Conservation (phyloP, 305 asterid species). For the Fraxinus latifolia region DNA sequence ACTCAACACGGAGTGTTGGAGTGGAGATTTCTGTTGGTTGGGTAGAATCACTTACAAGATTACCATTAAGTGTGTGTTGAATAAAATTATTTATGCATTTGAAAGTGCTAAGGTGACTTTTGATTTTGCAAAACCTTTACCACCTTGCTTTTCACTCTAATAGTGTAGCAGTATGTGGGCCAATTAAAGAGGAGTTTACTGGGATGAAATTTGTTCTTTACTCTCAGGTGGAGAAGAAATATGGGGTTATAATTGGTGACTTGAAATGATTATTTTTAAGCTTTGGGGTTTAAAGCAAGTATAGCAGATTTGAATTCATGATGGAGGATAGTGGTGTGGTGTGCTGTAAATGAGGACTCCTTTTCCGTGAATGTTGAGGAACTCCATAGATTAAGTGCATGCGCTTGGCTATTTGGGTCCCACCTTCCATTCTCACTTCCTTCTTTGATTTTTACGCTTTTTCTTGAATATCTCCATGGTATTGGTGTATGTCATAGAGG, state of each 20-base stretch:
- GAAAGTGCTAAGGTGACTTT: conserved; percentile 31
- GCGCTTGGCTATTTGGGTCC: conserved; percentile 64
- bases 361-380: conserved; percentile 33
- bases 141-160: conserved; percentile 31
- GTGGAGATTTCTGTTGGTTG: conserved; percentile 14
- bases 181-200: conserved; percentile 33
- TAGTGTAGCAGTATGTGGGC: conserved; percentile 37
- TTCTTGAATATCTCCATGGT: conserved; percentile 27
- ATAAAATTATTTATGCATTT: conserved; percentile 30
- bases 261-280: conserved; percentile 44
- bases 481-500: conserved; percentile 17
- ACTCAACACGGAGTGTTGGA: conserved; percentile 11
- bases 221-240: conserved; percentile 36
- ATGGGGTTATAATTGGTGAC: conserved; percentile 41
- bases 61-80: conserved; percentile 31
- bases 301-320: conserved; percentile 44
- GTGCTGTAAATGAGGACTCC: conserved; percentile 51
- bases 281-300: conserved; percentile 43
- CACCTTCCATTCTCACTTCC: conserved; percentile 41
- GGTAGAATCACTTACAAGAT: conserved; percentile 16
- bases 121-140: conserved; percentile 26
- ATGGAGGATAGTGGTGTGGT: conserved; percentile 39
- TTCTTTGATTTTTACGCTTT: conserved; percentile 31
- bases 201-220: conserved; percentile 33
- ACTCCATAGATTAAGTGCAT: conserved; percentile 56